Percentiles rank a stretch among this genome's conserved stretches.
These are phyloP conservation scores for Lasiosphaeriaceae sp. DNA, from an alignment of 495 filamentous ascomycete species.

Conservation along the genomic window DNA sequence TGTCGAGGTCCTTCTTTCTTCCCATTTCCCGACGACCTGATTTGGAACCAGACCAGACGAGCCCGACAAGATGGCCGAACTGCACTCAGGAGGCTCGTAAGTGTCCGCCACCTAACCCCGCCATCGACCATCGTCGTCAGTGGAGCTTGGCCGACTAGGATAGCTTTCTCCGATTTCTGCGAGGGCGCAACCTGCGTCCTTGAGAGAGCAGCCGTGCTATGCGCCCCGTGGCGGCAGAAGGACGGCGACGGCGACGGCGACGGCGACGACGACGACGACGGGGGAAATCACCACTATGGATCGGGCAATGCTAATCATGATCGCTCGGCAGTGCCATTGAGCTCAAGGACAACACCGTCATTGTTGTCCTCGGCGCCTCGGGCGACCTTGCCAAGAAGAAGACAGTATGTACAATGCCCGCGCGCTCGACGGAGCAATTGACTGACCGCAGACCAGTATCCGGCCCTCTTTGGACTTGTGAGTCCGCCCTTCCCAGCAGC, in stretches of 20 bases:
- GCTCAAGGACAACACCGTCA: slow-evolving; percentile 97
- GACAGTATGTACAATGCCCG: slow-evolving; percentile 61
- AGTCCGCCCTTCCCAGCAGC: slow-evolving; percentile 35
- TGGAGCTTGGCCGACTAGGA: slow-evolving; percentile 18
- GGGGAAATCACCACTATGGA: not conserved
- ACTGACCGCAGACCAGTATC: slow-evolving; percentile 63
- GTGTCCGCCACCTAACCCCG: slow-evolving; percentile 37
- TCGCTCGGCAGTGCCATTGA: slow-evolving; percentile 54
- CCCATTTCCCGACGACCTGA: not conserved
- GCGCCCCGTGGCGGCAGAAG: slow-evolving; percentile 3
- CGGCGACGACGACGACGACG: no score
- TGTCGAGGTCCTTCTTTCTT: not conserved
- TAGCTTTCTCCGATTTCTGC: slow-evolving; percentile 8
- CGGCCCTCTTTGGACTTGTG: slow-evolving; percentile 97
- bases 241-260: no score
- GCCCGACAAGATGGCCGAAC: slow-evolving; percentile 39
- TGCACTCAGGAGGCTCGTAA: slow-evolving; percentile 34
- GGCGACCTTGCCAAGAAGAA: slow-evolving; percentile 99
- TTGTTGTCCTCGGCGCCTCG: slow-evolving; percentile 95
- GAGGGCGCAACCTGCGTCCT: slow-evolving; percentile 3
- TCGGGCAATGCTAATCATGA: slow-evolving; percentile 8
- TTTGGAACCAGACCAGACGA: slow-evolving; percentile 9
- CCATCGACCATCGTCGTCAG: slow-evolving; percentile 22
- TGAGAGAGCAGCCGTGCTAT: not conserved
- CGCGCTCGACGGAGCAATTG: slow-evolving; percentile 16